Evolutionary conservation across 495 filamentous ascomycete genomes (phyloP), one percentile per base, ranked within the genome.

Genomic region (Penicillium arizonense): DNA sequence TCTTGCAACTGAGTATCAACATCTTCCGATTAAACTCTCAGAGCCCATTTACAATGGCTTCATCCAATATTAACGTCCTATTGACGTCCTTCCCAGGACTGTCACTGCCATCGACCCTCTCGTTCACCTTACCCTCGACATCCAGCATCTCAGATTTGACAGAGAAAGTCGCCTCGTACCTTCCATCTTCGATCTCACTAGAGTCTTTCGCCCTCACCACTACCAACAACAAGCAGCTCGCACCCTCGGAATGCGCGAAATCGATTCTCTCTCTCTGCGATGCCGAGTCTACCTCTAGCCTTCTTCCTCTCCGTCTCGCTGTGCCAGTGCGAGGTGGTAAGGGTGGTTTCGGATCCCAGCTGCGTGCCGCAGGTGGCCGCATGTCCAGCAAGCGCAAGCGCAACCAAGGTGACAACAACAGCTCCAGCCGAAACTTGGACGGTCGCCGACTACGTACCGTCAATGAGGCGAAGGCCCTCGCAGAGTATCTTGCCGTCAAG

Each of bases 261-360:
- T 56, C 68, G 33, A 43, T 67, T 16, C 39, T 71, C 11, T 48
- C 57, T 10, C 37, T 47, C 39, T 44, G 52, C 44, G 55, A 69
- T 67, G 61, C 52, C 57, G 59, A 44, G 34, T 44, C 65, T 42
- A 72, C 82, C 53, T 82, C 84, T 80, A 41, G 77, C 84, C 83
- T 97, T 57, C 79, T 98, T 47, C 83, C 90, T 2, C 81, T 97
- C 9, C 90, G 90, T 40, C 81, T 97, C 23, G 83, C 84, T 13
- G 74, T 84, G 6, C 77, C 87, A 9, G 73, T 96, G 35, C 85
- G 83, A 60, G 94, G 94, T 64, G 94, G 94, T 60, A 98, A 98
- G 65, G 94, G 94, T 67, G 94, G 94, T 50, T 98, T 98, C 70
- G 94, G 94, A 56, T 96, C 91, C 5, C 95, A 97, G 69, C 85